phyloP scores from a whole-genome alignment of 495 filamentous ascomycete genomes.

The Hypoxylon crocopeplum region DNA sequence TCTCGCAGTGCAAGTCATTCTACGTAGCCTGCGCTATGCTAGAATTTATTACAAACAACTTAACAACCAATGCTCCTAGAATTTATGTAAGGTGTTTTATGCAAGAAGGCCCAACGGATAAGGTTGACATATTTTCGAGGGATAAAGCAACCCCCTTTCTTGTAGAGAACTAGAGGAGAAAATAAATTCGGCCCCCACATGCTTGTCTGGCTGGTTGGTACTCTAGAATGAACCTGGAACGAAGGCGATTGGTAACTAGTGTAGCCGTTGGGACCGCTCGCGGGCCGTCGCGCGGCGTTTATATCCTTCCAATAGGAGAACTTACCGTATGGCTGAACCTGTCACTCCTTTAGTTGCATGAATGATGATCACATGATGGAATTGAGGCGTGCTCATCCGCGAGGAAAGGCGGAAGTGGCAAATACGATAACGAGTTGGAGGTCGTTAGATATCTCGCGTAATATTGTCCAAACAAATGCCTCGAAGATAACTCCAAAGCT shows the following conservation, averaged over 20 bases:
- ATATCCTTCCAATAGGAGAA: conserved; percentile 21
- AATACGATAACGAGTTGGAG: no score
- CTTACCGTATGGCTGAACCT: conserved; percentile 4
- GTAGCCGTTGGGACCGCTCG: no score
- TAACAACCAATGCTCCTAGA: conserved; percentile 4
- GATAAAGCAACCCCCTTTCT: conserved; percentile 18
- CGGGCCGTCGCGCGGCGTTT: conserved; percentile 1
- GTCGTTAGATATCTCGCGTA: no score
- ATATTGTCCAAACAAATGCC: no score
- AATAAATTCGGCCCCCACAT: background rate
- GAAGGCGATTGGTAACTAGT: no score
- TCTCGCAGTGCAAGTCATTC: no score
- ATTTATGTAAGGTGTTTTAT: conserved; percentile 5
- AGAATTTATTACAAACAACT: no score
- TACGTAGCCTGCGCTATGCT: no score
- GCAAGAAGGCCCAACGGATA: conserved; percentile 32
- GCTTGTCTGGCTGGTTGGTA: no score
- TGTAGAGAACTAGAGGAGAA: conserved; percentile 1
- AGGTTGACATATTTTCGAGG: conserved; percentile 27
- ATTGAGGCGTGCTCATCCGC: background rate
- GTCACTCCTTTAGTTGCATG: background rate
- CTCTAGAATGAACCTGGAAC: no score
- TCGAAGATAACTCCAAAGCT: no score
- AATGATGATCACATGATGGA: conserved; percentile 5
- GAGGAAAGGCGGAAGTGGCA: no score